A percentile compares a stretch with the other conserved stretches of the same genome.
Conservation (phyloP, 1,284 basidiomycete genomes). For the Lentinula novae-zelandiae region DNA sequence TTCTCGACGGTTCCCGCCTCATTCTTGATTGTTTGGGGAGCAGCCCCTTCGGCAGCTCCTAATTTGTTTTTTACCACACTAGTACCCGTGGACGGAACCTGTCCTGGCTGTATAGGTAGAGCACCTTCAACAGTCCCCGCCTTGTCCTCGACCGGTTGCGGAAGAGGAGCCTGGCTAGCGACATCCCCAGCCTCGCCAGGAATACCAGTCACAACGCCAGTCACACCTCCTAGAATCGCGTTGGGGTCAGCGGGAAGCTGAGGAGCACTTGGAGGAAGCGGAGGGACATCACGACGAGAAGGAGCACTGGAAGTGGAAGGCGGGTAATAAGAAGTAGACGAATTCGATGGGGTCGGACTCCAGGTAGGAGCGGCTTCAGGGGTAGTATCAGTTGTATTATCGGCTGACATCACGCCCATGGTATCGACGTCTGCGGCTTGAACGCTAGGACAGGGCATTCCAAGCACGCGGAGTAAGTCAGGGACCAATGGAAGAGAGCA, state of each 20-base stretch:
- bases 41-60: background rate
- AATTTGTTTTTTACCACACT: background rate
- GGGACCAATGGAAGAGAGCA: background rate
- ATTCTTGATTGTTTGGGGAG: background rate
- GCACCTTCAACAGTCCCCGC: background rate
- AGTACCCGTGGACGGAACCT: background rate
- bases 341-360: background rate
- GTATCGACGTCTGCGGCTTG: background rate
- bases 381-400: background rate
- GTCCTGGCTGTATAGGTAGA: background rate
- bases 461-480: background rate
- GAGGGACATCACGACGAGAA: conserved; percentile 1
- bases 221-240: background rate
- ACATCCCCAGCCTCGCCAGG: background rate
- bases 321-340: background rate
- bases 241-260: background rate
- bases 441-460: background rate
- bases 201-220: background rate
- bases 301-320: background rate
- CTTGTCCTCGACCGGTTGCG: background rate
- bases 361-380: background rate
- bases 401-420: background rate
- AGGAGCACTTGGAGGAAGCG: background rate
- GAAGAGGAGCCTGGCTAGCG: background rate
- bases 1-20: background rate